These are phyloP conservation scores for Chrysoporthe puriensis DNA, from an alignment of 2,329 filamentous ascomycete genomes.

Conservation along the genomic window DNA sequence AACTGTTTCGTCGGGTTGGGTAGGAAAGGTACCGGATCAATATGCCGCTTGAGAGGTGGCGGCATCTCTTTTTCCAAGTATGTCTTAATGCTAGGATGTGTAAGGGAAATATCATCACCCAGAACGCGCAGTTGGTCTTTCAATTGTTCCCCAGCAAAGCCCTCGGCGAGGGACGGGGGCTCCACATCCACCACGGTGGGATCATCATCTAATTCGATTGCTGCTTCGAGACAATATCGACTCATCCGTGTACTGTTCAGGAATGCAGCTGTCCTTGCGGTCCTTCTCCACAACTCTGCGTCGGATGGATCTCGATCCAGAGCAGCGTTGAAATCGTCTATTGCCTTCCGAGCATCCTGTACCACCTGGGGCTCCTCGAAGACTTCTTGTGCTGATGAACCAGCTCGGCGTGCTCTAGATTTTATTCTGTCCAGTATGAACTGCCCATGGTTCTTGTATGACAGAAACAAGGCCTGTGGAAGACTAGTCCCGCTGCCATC, in stretches of 20 bases:
- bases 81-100: slow-evolving; percentile 63
- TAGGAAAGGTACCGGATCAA: slow-evolving; percentile 66
- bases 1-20: slow-evolving; percentile 53
- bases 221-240: slow-evolving; percentile 67
- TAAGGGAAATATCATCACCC: slow-evolving; percentile 58
- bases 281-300: slow-evolving; percentile 66
- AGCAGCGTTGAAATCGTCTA: slow-evolving; percentile 61
- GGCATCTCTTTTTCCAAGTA: slow-evolving; percentile 59
- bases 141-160: slow-evolving; percentile 64
- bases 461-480: slow-evolving; percentile 86
- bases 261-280: slow-evolving; percentile 61
- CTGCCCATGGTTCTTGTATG: slow-evolving; percentile 94
- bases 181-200: slow-evolving; percentile 65
- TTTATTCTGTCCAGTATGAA: slow-evolving; percentile 80
- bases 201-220: slow-evolving; percentile 69
- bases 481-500: slow-evolving; percentile 81
- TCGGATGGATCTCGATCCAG: slow-evolving; percentile 69
- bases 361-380: slow-evolving; percentile 44
- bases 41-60: slow-evolving; percentile 52
- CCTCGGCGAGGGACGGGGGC: slow-evolving; percentile 65
- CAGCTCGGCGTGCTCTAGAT: slow-evolving; percentile 46
- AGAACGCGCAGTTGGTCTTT: slow-evolving; percentile 58
- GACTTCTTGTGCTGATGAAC: slow-evolving; percentile 35
- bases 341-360: slow-evolving; percentile 47
- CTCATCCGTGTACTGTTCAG: slow-evolving; percentile 60